Evolutionary conservation across 139 green algal species (phyloP).

Genomic region (Nannochloris sp.): DNA sequence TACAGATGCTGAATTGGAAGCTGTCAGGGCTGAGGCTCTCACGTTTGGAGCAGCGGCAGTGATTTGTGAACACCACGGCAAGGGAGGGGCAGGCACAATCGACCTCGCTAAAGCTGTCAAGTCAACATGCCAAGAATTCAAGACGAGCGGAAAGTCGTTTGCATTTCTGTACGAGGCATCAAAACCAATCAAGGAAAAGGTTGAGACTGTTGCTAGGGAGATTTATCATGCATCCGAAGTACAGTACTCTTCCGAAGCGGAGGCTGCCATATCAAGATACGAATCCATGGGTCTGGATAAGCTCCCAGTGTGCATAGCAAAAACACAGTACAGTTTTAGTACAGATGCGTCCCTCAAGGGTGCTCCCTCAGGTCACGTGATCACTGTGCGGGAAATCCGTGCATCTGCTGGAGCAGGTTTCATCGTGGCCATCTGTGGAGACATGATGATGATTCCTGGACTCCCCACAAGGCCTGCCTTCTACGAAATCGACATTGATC

Average conservation of each 20-base stretch:
- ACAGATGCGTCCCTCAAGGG: conserved; percentile 36
- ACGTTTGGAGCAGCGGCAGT: conserved; percentile 70
- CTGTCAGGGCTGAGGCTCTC: conserved; percentile 37
- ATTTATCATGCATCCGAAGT: conserved; percentile 81
- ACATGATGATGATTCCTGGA: conserved; percentile 90
- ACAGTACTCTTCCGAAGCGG: conserved; percentile 70
- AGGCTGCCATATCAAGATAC: conserved; percentile 62
- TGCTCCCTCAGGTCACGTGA: conserved; percentile 76
- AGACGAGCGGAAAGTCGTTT: conserved; percentile 47
- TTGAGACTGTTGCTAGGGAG: conserved; percentile 79
- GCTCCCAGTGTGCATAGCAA: conserved; percentile 98
- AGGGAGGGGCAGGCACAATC: conserved; percentile 78
- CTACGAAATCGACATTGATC: conserved; percentile 73
- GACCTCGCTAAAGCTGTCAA: conserved; percentile 80
- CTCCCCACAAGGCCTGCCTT: conserved; percentile 82
- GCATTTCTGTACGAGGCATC: conserved; percentile 59
- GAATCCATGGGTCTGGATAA: conserved; percentile 73
- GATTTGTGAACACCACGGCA: conserved; percentile 79
- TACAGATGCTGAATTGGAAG: conserved; percentile 70
- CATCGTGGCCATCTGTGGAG: conserved; percentile 81
- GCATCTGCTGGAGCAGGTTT: conserved; percentile 87
- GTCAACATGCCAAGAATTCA: conserved; percentile 44
- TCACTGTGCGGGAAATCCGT: conserved; percentile 84
- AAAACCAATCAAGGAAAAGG: conserved; percentile 68
- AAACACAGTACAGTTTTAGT: conserved; percentile 75